A percentile compares a stretch with the other conserved stretches of the same genome.
These are phyloP conservation scores for Parasarocladium wereldwijsianum DNA, from an alignment of 2,329 filamentous ascomycete genomes.

Conservation along the genomic window DNA sequence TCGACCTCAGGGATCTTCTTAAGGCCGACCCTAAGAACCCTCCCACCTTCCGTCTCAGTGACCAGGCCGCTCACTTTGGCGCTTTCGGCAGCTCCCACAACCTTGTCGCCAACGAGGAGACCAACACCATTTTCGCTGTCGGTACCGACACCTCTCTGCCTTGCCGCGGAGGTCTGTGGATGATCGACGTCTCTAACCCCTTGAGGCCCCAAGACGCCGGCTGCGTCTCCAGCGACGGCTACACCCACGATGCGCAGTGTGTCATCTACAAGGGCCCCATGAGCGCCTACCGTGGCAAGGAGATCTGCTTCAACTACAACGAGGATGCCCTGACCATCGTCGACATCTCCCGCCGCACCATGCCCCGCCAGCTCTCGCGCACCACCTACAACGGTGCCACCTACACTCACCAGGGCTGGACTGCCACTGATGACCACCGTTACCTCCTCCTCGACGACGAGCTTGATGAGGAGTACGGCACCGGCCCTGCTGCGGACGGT, in stretches of 20 bases:
- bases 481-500: constrained; percentile 20
- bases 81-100: constrained; percentile 25
- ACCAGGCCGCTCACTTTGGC: constrained; percentile 20
- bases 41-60: constrained; percentile 16
- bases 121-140: constrained; percentile 27
- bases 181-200: constrained; percentile 37
- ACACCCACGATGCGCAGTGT: constrained; percentile 36
- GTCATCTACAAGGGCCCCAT: constrained; percentile 32
- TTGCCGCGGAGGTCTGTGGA: constrained; percentile 34
- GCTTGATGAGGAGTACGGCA: constrained; percentile 28
- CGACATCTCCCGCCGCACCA: constrained; percentile 32
- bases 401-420: constrained; percentile 41
- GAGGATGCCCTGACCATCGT: constrained; percentile 17
- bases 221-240: constrained; percentile 28
- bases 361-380: constrained; percentile 29
- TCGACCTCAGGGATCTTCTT: constrained; percentile 42
- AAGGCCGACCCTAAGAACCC: constrained; percentile 25
- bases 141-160: constrained; percentile 20
- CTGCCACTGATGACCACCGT: constrained; percentile 25
- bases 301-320: constrained; percentile 13
- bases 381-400: constrained; percentile 37
- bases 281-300: constrained; percentile 8
- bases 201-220: constrained; percentile 33
- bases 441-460: constrained; percentile 36
- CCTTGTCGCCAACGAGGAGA: constrained; percentile 32